A percentile compares a stretch with the other conserved stretches of the same genome.
Conservation (phyloP, 306 rosid species). For the Adenanthera pavonina region DNA sequence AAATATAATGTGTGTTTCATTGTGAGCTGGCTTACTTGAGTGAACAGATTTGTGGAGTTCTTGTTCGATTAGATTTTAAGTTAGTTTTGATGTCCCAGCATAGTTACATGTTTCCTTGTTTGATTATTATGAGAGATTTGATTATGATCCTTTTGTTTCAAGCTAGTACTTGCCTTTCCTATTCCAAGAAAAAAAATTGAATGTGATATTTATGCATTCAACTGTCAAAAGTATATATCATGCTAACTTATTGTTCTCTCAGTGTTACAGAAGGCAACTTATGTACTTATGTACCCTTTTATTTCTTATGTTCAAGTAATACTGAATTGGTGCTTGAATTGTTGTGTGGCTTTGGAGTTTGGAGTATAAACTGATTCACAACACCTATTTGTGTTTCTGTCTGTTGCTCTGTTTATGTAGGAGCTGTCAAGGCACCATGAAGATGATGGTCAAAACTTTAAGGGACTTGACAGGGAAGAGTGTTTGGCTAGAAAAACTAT, state of each 20-base stretch:
- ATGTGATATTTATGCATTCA: no score
- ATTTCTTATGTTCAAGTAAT: neutral
- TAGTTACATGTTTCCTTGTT: no score
- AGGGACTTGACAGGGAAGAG: slow-evolving; percentile 46
- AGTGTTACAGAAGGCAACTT: no score
- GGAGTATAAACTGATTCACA: neutral
- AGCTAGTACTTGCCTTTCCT: no score
- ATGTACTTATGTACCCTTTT: neutral
- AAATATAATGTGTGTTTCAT: no score
- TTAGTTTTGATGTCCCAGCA: no score
- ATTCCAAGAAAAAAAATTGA: no score
- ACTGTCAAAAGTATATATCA: no score
- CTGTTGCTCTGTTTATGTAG: neutral
- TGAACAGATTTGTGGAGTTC: slow-evolving; percentile 15
- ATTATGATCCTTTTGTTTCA: no score
- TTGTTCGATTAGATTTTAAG: no score
- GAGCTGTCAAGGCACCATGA: slow-evolving; percentile 39
- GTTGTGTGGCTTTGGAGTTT: neutral
- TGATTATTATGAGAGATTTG: no score
- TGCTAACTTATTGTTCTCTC: no score
- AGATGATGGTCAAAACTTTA: slow-evolving; percentile 47
- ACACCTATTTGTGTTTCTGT: neutral
- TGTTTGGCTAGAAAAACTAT: slow-evolving; percentile 55
- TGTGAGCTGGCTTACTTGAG: neutral
- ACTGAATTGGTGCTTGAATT: neutral